Evolutionary conservation across 2,329 filamentous ascomycete species (phyloP).

Genomic region (Fusarium succisae): DNA sequence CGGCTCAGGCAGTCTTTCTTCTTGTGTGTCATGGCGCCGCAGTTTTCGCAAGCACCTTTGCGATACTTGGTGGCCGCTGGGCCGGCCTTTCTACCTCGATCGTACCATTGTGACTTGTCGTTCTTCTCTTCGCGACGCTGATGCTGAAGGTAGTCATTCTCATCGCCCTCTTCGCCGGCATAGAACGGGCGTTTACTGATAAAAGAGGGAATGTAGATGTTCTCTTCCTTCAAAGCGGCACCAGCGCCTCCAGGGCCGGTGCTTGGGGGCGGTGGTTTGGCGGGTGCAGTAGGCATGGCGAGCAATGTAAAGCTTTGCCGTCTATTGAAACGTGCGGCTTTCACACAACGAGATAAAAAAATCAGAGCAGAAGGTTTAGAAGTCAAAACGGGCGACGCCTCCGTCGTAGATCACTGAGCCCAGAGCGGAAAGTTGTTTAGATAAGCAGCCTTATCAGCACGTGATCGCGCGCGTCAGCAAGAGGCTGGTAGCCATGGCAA

Average conservation of each 20-base stretch:
- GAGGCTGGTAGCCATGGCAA: constrained; percentile 5
- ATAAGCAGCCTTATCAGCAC: constrained; percentile 35
- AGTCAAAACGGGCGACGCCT: neutral
- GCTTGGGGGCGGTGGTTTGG: constrained; percentile 47
- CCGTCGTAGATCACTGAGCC: constrained; percentile 2
- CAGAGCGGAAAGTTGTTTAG: constrained; percentile 7
- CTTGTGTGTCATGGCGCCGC: constrained; percentile 96
- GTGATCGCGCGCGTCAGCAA: constrained; percentile 19
- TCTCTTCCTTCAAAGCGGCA: constrained; percentile 80
- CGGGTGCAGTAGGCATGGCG: constrained; percentile 43
- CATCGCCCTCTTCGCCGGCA: constrained; percentile 78
- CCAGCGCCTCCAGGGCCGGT: constrained; percentile 46
- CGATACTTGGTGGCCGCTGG: constrained; percentile 95
- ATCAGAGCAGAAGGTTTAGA: neutral
- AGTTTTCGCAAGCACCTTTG: constrained; percentile 98
- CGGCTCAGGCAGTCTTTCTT: constrained; percentile 91
- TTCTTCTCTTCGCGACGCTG: constrained; percentile 75
- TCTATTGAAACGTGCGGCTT: neutral
- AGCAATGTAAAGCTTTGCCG: neutral
- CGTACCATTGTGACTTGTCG: constrained; percentile 87
- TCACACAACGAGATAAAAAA: neutral
- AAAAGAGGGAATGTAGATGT: constrained; percentile 98
- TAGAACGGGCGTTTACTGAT: constrained; percentile 99
- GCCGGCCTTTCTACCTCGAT: constrained; percentile 83
- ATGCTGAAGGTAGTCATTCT: constrained; percentile 94